Percentiles rank a stretch among this genome's conserved stretches.
These are phyloP conservation scores for Trichoderma sp. DNA, from an alignment of 2,329 filamentous ascomycete species.

Conservation along the genomic window DNA sequence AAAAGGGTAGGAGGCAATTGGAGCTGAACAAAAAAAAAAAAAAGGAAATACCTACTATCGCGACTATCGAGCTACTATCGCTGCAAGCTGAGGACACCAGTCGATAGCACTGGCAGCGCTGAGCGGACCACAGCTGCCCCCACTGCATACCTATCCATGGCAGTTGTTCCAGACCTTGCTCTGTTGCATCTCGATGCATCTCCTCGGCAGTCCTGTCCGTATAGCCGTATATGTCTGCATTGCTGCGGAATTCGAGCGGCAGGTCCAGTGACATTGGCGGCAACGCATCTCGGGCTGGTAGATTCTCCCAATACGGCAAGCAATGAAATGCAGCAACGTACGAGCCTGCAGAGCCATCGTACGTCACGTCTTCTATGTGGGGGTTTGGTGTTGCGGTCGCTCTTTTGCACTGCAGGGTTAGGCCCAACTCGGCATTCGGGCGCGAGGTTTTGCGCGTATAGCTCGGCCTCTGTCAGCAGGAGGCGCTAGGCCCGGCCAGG, in stretches of 20 bases:
- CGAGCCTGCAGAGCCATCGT: background rate
- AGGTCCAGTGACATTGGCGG: background rate
- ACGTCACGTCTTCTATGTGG: background rate
- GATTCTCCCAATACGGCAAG: background rate
- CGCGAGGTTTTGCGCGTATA: slow-evolving; percentile 15
- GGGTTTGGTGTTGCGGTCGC: background rate
- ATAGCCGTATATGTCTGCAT: background rate
- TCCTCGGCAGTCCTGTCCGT: background rate
- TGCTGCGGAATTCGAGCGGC: background rate
- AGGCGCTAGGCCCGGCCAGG: background rate
- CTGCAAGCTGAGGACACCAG: background rate
- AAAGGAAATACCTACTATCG: background rate
- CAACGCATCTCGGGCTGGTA: background rate
- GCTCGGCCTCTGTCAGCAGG: slow-evolving; percentile 13
- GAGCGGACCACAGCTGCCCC: background rate
- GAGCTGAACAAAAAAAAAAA: background rate
- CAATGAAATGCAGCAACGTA: background rate
- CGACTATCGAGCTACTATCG: background rate
- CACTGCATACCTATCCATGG: background rate
- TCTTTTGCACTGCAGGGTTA: background rate
- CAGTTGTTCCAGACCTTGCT: background rate
- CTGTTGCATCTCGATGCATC: background rate
- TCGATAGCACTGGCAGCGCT: background rate
- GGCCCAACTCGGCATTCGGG: slow-evolving; percentile 23
- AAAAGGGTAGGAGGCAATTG: background rate